phyloP scores from a whole-genome alignment of 129 eudicot species.

The Flaveria trinervia region DNA sequence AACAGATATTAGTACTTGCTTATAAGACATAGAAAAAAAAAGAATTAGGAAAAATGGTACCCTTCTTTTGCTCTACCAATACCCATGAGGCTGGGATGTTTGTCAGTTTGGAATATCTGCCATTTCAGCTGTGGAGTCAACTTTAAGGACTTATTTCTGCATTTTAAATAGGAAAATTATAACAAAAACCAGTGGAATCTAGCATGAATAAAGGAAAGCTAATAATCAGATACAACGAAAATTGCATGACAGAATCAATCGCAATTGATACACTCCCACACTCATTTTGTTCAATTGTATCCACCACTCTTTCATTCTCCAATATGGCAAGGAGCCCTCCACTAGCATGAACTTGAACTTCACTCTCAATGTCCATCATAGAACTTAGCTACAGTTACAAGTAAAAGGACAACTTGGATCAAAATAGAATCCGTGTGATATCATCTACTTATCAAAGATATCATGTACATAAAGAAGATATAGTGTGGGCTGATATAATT shows the following conservation, averaged over 20 bases:
- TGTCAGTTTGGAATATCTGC: conserved; percentile 84
- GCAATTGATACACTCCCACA: background rate
- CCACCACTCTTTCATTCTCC: conserved; percentile 83
- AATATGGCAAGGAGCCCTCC: conserved; percentile 95
- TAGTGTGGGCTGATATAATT: background rate
- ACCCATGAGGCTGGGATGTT: conserved; percentile 96
- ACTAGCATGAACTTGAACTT: conserved; percentile 92
- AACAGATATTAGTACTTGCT: conserved; percentile 23
- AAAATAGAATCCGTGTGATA: background rate
- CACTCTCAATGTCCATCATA: conserved; percentile 45
- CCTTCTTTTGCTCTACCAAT: conserved; percentile 93
- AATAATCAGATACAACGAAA: conserved; percentile 60
- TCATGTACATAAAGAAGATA: background rate
- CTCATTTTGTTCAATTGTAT: conserved; percentile 74
- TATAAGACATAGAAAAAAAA: background rate
- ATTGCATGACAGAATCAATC: conserved; percentile 62
- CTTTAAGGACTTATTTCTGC: conserved; percentile 78
- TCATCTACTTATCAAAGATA: background rate
- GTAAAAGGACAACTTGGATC: background rate
- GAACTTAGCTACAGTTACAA: too few species aligned
- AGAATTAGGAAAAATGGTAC: conserved; percentile 27
- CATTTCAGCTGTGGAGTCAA: conserved; percentile 79
- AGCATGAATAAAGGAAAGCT: background rate
- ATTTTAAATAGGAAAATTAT: conserved; percentile 13
- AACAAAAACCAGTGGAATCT: background rate